A percentile compares a stretch with the other conserved stretches of the same genome.
phyloP scores from a whole-genome alignment of 2,329 filamentous ascomycete genomes.

The Teratosphaeria epicoccoides region DNA sequence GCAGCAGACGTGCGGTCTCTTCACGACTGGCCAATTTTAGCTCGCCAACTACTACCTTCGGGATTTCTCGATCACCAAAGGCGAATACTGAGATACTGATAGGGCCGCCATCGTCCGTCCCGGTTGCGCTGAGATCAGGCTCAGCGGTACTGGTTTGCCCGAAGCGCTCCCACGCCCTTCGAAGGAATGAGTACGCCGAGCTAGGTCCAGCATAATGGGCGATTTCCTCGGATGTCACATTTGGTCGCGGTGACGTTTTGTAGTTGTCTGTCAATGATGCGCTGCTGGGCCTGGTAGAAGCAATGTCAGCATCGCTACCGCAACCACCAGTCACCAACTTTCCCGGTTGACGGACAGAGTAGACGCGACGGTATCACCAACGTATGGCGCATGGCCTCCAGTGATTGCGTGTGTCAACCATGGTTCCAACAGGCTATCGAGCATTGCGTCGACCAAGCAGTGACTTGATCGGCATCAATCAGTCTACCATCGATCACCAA shows the following conservation, averaged over 20 bases:
- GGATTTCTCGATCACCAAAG: constrained; percentile 40
- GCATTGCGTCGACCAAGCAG: too few relatives aligned
- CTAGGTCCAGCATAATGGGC: constrained; percentile 20
- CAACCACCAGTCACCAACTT: too few relatives aligned
- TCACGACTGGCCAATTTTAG: constrained; percentile 10
- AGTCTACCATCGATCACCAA: too few relatives aligned
- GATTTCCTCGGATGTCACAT: not conserved
- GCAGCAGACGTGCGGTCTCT: constrained; percentile 27
- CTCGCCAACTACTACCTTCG: constrained; percentile 18
- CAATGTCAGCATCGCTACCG: not conserved
- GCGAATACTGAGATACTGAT: constrained; percentile 38
- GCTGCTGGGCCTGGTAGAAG: not conserved
- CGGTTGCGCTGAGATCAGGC: not conserved
- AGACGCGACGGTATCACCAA: too few relatives aligned
- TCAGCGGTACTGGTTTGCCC: constrained; percentile 25
- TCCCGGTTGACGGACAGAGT: too few relatives aligned
- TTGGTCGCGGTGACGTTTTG: not conserved
- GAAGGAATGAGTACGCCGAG: constrained; percentile 31
- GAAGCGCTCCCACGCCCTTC: constrained; percentile 40
- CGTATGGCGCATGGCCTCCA: too few relatives aligned
- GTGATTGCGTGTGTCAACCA: too few relatives aligned
- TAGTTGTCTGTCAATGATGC: not conserved
- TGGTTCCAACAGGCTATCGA: too few relatives aligned
- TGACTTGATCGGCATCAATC: not conserved
- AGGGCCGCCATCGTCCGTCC: constrained; percentile 19